These are phyloP conservation scores for Forsythia viridissima DNA, from an alignment of 257 asterid genomes.

Conservation along the genomic window DNA sequence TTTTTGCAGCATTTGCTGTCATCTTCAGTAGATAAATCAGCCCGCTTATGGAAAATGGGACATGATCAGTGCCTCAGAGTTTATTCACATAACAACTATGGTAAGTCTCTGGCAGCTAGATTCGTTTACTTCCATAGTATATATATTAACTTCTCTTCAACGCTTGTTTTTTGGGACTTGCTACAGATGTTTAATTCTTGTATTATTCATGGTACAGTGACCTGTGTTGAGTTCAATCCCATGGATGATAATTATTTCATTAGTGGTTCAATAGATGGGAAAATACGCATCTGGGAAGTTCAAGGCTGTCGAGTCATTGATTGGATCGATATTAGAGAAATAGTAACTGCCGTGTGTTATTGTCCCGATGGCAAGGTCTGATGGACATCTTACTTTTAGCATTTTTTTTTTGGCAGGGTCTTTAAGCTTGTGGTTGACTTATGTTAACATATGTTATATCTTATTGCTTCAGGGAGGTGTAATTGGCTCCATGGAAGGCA, in stretches of 20 bases:
- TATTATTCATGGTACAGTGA: slow-evolving; percentile 53
- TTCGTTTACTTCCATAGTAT: background rate
- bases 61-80: slow-evolving; percentile 64
- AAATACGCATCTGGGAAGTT: slow-evolving; percentile 83
- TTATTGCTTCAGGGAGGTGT: slow-evolving; percentile 67
- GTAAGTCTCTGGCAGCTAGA: slow-evolving; percentile 34
- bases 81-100: slow-evolving; percentile 77
- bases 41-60: slow-evolving; percentile 89
- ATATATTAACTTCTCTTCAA: background rate
- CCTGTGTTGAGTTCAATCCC: slow-evolving; percentile 84
- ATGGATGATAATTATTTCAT: slow-evolving; percentile 73
- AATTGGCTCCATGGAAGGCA: slow-evolving; percentile 86
- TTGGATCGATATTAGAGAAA: slow-evolving; percentile 80
- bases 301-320: slow-evolving; percentile 70
- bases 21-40: slow-evolving; percentile 84
- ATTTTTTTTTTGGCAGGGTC: background rate
- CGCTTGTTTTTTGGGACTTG: background rate
- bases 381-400: background rate
- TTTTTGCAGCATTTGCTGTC: slow-evolving; percentile 73
- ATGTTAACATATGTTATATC: slow-evolving; percentile 11
- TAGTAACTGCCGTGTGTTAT: slow-evolving; percentile 73
- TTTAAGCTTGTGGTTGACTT: background rate
- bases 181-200: slow-evolving; percentile 11
- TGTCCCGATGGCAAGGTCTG: slow-evolving; percentile 82
- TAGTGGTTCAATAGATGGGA: slow-evolving; percentile 92